Conservation (phyloP, 495 filamentous ascomycete species). For the Amniculicola lignicola region DNA sequence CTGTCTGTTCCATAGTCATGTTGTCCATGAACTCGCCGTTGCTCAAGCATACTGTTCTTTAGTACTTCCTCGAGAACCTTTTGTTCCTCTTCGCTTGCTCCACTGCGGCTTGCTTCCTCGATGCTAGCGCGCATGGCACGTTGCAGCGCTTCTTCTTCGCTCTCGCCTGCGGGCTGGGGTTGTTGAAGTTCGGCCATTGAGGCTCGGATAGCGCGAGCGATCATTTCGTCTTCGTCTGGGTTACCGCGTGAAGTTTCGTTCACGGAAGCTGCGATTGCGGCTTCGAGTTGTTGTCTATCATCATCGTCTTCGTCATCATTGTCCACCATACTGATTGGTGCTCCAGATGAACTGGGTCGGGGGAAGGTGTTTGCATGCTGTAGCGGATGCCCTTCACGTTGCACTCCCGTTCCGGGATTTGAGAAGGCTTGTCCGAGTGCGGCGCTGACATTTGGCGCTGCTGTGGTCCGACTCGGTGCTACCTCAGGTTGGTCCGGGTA, state of each 20-base stretch:
- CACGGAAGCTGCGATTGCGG: conserved; percentile 66
- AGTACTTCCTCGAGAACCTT: conserved; percentile 59
- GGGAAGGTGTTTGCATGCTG: conserved; percentile 20
- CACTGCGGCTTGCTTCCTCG: conserved; percentile 26
- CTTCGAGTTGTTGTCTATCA: conserved; percentile 58
- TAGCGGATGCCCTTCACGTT: not conserved
- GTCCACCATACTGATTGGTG: not conserved
- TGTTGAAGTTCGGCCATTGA: conserved; percentile 59
- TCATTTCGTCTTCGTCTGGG: conserved; percentile 59
- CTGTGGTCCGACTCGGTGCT: no score
- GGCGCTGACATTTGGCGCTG: no score
- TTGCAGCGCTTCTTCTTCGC: conserved; percentile 38
- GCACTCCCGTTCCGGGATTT: no score
- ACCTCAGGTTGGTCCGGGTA: no score
- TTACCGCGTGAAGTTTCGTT: conserved; percentile 65
- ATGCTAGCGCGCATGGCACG: conserved; percentile 38
- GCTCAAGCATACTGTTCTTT: conserved; percentile 51
- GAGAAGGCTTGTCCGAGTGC: no score
- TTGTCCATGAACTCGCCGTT: conserved; percentile 28
- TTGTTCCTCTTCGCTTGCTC: conserved; percentile 49
- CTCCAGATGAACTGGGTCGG: not conserved
- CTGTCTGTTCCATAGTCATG: conserved; percentile 25
- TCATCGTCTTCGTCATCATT: conserved; percentile 28
- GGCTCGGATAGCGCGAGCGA: conserved; percentile 68
- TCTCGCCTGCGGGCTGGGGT: conserved; percentile 32